phyloP scores from a whole-genome alignment of 768 basidiomycete genomes.

The Lactifluus echinatus region DNA sequence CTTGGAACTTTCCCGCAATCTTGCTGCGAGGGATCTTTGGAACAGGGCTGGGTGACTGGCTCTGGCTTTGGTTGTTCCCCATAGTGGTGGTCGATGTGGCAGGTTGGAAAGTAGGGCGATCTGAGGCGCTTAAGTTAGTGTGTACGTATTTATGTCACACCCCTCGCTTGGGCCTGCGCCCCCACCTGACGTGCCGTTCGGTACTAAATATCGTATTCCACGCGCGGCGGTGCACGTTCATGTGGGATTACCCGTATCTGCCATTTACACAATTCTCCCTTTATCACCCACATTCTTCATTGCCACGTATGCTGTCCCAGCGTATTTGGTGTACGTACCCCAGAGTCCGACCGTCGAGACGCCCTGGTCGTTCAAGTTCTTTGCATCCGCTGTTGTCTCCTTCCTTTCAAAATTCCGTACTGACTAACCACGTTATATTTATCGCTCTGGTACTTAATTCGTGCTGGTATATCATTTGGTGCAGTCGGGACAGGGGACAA shows the following conservation, averaged over 20 bases:
- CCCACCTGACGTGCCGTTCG: no score
- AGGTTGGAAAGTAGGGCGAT: not conserved
- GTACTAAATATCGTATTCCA: not conserved
- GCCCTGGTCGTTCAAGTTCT: no score
- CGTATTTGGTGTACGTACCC: not conserved
- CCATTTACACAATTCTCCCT: not conserved
- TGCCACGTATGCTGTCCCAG: not conserved
- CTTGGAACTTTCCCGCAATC: not conserved
- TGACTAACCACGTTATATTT: no score
- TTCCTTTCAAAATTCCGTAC: no score
- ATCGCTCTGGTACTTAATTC: no score
- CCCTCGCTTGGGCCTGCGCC: not conserved
- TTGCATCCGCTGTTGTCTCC: no score
- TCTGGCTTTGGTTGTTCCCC: conserved; percentile 18
- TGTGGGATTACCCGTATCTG: not conserved
- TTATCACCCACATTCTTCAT: not conserved
- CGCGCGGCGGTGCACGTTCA: not conserved
- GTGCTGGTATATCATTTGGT: no score
- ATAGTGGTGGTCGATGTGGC: conserved; percentile 13
- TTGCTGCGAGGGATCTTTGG: conserved; percentile 1
- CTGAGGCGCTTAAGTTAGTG: conserved; percentile 11
- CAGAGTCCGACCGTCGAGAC: no score
- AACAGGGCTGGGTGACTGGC: not conserved
- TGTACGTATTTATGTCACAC: conserved; percentile 13
- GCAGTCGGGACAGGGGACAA: no score